phyloP scores from a whole-genome alignment of 129 eudicot genomes.

The Rutidosis leptorrhynchoides region DNA sequence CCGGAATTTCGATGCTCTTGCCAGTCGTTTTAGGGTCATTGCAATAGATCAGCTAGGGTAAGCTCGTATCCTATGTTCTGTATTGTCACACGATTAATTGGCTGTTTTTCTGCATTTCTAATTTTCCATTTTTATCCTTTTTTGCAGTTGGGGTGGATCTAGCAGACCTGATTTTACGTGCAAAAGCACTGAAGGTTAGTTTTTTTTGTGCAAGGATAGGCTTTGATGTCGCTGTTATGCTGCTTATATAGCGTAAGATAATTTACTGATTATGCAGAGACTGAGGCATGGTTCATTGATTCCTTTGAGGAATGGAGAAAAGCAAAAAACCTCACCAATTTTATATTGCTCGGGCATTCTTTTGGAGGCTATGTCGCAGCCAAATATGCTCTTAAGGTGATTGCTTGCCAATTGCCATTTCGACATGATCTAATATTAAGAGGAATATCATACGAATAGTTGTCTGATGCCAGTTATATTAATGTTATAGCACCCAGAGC shows the following conservation, averaged over 20 bases:
- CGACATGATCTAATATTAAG: too few species aligned
- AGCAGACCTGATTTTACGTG: constrained; percentile 98
- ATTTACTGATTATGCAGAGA: constrained; percentile 64
- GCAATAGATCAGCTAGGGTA: constrained; percentile 98
- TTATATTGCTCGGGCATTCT: constrained; percentile 77
- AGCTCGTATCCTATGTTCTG: constrained; percentile 22
- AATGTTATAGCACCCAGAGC: constrained; percentile 54
- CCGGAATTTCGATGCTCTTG: constrained; percentile 82
- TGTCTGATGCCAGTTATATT: not conserved
- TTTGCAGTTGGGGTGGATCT: constrained; percentile 99
- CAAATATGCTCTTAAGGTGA: constrained; percentile 68
- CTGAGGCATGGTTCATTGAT: constrained; percentile 82
- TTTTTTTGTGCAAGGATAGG: too few species aligned
- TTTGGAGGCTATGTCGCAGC: constrained; percentile 84
- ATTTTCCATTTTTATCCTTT: too few species aligned
- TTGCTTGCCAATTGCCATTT: too few species aligned
- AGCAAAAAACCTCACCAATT: constrained; percentile 67
- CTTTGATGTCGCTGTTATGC: too few species aligned
- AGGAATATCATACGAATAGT: too few species aligned
- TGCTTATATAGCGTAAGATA: too few species aligned
- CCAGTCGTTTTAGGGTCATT: constrained; percentile 71
- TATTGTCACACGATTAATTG: too few species aligned
- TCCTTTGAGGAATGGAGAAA: constrained; percentile 88
- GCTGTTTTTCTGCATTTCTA: too few species aligned
- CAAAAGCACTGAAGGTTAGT: constrained; percentile 90